Base-by-base conservation (phyloP, 768 basidiomycete species). In the Calocybe cyanea region DNA sequence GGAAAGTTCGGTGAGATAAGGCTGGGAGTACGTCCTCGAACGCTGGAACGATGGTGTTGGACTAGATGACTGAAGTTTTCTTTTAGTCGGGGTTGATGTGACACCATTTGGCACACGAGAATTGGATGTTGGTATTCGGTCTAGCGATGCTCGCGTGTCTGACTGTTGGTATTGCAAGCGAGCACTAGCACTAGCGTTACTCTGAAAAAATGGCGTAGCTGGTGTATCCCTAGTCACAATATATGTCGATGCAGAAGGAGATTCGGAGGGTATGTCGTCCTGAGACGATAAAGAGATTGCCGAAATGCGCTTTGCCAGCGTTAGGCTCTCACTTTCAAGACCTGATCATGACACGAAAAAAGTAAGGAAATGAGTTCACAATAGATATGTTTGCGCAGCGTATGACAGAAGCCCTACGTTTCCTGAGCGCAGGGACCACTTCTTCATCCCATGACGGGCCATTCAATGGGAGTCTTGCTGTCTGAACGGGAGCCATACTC, bases 351-450 rank as follows among this genome's bases (percentile, higher is more conserved):
- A 11, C 25, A 28, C 11, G 25, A 28, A 28, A 49, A 48, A 43
- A 49, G 32, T 32, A 31, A 28, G 14, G 13, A 31, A 6, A 28
- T 43, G 45, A 56, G 46, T 48, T 18, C 44, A 49, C 44, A 46
- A 23, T 21, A 42, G 24, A 45, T 43, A 46, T 43, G 34, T 14
- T 28, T 42, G 13, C 20, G 40, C 23, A 14, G 41, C 32, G 36
- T 20, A 45, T 50, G 38, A 38, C 17, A 23, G 23, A 32, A 46
- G 37, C 71, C 77, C 58, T 69, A 90, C 87, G 76, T 73, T 89
- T 87, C 55, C 88, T 77, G 30, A 91, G 71, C 32, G 85, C 75
- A 44, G 88, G 89, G 23, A 91, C 89, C 45, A 91, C 87, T 28
- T 78, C 78, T 59, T 88, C 87, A 63, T 89, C 88, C 87, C 87